phyloP scores from a whole-genome alignment of 805 yeast genomes.

The Cyberlindnera maritima region DNA sequence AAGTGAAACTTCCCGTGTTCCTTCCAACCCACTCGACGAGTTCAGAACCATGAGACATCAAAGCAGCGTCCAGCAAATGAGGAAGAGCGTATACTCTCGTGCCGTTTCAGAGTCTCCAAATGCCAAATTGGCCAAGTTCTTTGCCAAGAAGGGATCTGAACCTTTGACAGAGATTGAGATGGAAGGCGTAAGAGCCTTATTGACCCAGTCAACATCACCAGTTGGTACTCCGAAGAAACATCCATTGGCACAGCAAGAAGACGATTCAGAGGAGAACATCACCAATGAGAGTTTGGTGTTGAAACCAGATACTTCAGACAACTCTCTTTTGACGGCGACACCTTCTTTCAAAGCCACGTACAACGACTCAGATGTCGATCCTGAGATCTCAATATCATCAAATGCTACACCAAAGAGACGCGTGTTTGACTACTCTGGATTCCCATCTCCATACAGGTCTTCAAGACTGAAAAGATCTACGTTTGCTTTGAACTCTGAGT shows the following conservation, averaged over 20 bases:
- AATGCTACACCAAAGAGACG: conserved; percentile 27
- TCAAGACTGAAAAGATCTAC: conserved; percentile 27
- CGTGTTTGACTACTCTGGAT: conserved; percentile 36
- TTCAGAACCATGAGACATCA: conserved; percentile 13
- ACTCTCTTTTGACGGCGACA: conserved; percentile 13
- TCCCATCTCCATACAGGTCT: conserved; percentile 39
- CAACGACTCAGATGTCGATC: conserved; percentile 12
- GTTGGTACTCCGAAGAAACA: conserved; percentile 18
- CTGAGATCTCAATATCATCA: conserved; percentile 14
- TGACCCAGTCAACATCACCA: conserved; percentile 38
- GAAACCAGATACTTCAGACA: conserved; percentile 5
- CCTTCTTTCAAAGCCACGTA: conserved; percentile 38
- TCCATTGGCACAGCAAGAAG: conserved; percentile 2
- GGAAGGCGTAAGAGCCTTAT: conserved; percentile 73
- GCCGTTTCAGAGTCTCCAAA: conserved; percentile 41
- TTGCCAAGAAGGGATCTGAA: conserved; percentile 68
- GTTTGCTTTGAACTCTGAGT: conserved; percentile 7
- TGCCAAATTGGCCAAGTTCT: conserved; percentile 64
- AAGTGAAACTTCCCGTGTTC: conserved; percentile 5
- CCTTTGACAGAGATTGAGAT: conserved; percentile 73
- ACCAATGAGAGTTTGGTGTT: conserved; percentile 13
- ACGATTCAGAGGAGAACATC: conserved; percentile 4
- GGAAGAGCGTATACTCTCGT: not conserved
- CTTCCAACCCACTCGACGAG: conserved; percentile 21
- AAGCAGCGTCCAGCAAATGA: conserved; percentile 3